Base-by-base conservation (phyloP, 768 basidiomycete genomes). In the Mycena rosella region DNA sequence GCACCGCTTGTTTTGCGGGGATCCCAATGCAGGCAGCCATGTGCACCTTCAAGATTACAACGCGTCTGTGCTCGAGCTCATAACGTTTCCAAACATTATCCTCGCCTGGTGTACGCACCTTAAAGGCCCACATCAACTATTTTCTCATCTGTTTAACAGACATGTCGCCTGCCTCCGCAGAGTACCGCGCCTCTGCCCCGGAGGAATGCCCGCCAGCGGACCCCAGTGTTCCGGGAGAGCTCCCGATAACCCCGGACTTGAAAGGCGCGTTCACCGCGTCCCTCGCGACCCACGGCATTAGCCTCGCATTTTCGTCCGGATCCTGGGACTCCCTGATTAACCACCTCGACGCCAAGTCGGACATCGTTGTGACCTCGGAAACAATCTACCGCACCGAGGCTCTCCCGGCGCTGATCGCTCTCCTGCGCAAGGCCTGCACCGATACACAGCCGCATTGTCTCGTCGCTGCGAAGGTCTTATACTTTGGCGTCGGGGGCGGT, bases 401-500 rank as follows among this genome's bases (percentile, higher is more conserved):
- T 67, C 83, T 97, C 2, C 80, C 81, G 0, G 80, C 89, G 29
- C 81, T 99, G 47, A 77, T 94, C 24, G 72, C 78, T 38, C 76
- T 92, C 22, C 73, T 94, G 76, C 78, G 80, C 56, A 64, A 74
- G 0, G 82, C 86, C 15, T 82, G 82, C 61, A 45, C 67, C 29
- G 63, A 64, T 30, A 64, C 71, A 32, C 54, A 70, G 22, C 32
- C 53, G 9, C 24, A 72, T n/a, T 94, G 91, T 71, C 86, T 98
- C 11, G 91, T 98, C 3, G 96, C 96, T 2, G 94, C 93, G 1
- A 99, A 98, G 78, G 86, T 95, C 17, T 78, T 98, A n/a, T 98
- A 99, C 76, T 98, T 99, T 77, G 97, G 97, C 9, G 95, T 98
- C 5, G 96, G 96, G 1, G 96, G 97, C 0, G 94, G 96, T 9